These are phyloP conservation scores for Polygonum maritimum DNA, from an alignment of 148 eudicot genomes.

Conservation along the genomic window DNA sequence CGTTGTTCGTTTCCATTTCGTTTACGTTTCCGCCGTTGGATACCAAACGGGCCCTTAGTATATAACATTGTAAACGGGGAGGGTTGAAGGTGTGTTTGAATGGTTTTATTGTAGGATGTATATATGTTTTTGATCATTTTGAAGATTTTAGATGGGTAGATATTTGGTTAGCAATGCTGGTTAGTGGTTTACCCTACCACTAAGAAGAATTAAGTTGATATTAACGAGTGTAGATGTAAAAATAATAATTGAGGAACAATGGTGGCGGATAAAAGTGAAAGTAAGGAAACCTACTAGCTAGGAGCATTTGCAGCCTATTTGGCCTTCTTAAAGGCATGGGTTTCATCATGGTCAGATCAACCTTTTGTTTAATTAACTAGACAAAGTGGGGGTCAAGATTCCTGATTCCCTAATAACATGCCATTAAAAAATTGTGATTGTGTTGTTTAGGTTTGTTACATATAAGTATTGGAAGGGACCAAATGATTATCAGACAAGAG, in stretches of 20 bases:
- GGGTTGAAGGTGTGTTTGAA: no score
- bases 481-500: background rate
- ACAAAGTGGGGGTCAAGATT: background rate
- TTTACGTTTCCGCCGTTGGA: no score
- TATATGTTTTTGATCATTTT: background rate
- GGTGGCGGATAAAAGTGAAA: background rate
- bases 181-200: background rate
- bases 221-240: background rate
- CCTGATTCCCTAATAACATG: conserved; percentile 3
- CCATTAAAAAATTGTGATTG: background rate
- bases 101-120: no score
- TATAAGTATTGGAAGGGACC: background rate
- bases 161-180: background rate
- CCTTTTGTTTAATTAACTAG: background rate
- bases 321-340: background rate
- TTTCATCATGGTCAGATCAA: background rate
- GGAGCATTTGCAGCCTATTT: conserved; percentile 8
- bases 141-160: background rate
- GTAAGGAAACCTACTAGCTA: background rate
- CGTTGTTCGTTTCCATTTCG: no score
- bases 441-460: background rate
- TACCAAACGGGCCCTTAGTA: no score
- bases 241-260: background rate
- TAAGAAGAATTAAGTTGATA: background rate
- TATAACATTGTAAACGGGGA: no score